phyloP scores from a whole-genome alignment of 2,329 filamentous ascomycete species.

The Diplodia mutila region DNA sequence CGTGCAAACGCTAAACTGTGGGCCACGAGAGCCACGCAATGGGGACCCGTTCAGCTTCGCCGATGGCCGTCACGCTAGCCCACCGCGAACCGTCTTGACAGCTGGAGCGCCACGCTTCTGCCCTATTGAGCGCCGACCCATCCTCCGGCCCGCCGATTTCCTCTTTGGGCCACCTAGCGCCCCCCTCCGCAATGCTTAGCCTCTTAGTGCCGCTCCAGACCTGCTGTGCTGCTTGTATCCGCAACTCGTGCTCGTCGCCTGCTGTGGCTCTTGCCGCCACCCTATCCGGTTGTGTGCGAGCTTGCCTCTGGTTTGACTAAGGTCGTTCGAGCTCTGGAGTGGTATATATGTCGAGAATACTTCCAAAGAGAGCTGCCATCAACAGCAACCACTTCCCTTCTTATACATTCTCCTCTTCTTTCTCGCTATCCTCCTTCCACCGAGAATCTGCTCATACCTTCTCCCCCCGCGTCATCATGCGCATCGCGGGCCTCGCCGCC shows the following conservation, averaged over 20 bases:
- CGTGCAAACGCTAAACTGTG: neutral
- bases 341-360: neutral
- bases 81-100: neutral
- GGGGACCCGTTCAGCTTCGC: slow-evolving; percentile 5
- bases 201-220: neutral
- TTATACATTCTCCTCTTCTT: neutral
- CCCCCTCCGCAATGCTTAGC: slow-evolving; percentile 13
- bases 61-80: neutral
- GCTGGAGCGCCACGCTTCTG: slow-evolving; percentile 5
- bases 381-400: neutral
- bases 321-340: neutral
- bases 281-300: neutral
- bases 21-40: slow-evolving; percentile 1
- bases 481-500: slow-evolving; percentile 29
- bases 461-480: slow-evolving; percentile 28
- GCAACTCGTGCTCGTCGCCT: neutral
- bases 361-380: neutral
- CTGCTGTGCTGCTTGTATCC: neutral
- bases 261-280: neutral
- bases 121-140: neutral
- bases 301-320: neutral
- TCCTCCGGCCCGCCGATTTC: neutral
- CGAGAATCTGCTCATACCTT: neutral
- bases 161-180: neutral
- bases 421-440: neutral